Base-by-base conservation (phyloP, 805 yeast species). In the Saturnispora galanensis region DNA sequence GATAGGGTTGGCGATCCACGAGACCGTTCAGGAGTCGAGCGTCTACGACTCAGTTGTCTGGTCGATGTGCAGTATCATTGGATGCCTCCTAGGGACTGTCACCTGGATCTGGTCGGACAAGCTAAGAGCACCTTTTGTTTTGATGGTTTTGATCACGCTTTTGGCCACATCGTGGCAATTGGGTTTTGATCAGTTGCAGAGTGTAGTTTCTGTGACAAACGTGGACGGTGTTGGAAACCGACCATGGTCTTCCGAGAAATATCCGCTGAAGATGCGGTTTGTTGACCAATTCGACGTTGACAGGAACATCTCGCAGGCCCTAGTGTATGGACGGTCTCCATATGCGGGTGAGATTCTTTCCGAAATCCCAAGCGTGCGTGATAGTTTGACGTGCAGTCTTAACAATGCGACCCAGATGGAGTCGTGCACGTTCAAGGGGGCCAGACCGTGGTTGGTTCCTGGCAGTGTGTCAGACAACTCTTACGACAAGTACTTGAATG, bases 261-360 rank as follows among this genome's bases (percentile, higher is more conserved):
- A 74, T 31, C 96, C 96, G 4, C 58, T 86, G 59, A 88, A 86
- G 58, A 65, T 85, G 46, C 68, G 89, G 50, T 82, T 83, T 54
- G 63, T 78, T 31, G 89, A 88, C 60, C 63, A 66, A 2, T 67
- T 82, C 42, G 74, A 83, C 50, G 59, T 81, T 1, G 56, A 63
- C 32, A 12, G 18, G 8, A 50, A 50, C 18, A 18, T 21, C 2
- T 48, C 50, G 13, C 47, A 62, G 2, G 39, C 51, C 4, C 38
- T 41, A 5, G 18, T 42, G 8, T 46, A 42, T 44, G 84, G 83
- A 4, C 70, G 81, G 50, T 60, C 62, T 16, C 78, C 76, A 9
- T 68, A 67, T 45, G 63, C 79, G 18, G 56, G 59, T 39, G 59
- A 70, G 6, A 58, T 81, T 32, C 57, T 86, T 35, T 37, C 56